phyloP scores from a whole-genome alignment of 306 rosid species.

The Quercus mongolica region DNA sequence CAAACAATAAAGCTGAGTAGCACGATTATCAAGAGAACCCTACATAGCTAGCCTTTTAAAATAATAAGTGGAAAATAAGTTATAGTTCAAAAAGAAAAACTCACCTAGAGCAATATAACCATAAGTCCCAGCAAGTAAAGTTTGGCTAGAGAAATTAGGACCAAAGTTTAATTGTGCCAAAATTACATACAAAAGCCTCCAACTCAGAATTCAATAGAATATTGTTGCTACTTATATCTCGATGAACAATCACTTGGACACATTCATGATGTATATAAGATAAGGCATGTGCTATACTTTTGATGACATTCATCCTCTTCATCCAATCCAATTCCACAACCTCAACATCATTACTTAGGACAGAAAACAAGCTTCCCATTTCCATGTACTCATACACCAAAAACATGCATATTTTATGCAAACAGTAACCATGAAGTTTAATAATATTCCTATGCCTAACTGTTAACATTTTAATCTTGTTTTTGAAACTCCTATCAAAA shows the following conservation, averaged over 20 bases:
- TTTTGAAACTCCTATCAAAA: not conserved
- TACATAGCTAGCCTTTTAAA: too few species aligned
- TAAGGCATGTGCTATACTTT: not conserved
- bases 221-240: conserved; percentile 12
- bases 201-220: conserved; percentile 6
- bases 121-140: not conserved
- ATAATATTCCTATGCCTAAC: not conserved
- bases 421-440: conserved; percentile 15
- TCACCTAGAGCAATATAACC: conserved; percentile 18
- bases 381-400: conserved; percentile 21
- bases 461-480: conserved; percentile 12
- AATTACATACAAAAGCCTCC: conserved; percentile 1
- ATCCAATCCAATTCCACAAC: conserved; percentile 9
- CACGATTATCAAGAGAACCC: too few species aligned
- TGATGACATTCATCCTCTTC: conserved; percentile 4
- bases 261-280: conserved; percentile 23
- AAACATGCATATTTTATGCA: conserved; percentile 17
- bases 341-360: not conserved
- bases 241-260: conserved; percentile 1
- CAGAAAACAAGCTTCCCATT: conserved; percentile 8
- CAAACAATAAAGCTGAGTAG: too few species aligned
- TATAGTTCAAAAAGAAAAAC: not conserved
- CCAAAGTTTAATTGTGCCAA: conserved; percentile 8
- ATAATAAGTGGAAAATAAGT: not conserved
- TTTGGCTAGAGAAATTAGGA: conserved; percentile 13